phyloP scores from a whole-genome alignment of 1,139 yeast genomes.

The Tardiomyces blankii region DNA sequence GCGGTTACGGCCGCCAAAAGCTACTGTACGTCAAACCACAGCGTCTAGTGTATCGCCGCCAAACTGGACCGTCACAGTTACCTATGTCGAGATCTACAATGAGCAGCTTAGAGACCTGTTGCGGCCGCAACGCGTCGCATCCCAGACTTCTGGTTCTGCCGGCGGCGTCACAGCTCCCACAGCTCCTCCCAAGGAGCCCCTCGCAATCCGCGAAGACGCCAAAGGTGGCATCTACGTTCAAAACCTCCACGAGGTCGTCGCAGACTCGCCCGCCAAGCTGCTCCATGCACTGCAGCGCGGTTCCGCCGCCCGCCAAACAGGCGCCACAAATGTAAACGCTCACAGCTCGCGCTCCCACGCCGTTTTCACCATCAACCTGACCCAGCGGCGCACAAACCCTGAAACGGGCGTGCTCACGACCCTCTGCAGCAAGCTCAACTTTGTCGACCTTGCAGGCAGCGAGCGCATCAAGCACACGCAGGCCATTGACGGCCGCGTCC shows the following conservation, averaged over 20 bases:
- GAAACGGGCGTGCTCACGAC: conserved; percentile 15
- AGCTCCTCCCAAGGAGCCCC: not conserved
- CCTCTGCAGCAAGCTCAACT: conserved; percentile 41
- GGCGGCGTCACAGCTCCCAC: no score
- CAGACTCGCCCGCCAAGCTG: conserved; percentile 10
- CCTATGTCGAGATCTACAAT: conserved; percentile 59
- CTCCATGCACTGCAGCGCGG: conserved; percentile 14
- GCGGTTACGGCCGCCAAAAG: not conserved
- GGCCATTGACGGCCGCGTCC: conserved; percentile 64
- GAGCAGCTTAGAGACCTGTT: conserved; percentile 56
- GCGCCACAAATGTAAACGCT: conserved; percentile 19
- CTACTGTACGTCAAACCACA: not conserved
- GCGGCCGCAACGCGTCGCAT: conserved; percentile 11
- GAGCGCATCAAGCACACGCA: conserved; percentile 75
- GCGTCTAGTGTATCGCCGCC: not conserved
- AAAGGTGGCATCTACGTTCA: conserved; percentile 34
- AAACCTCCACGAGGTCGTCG: conserved; percentile 15
- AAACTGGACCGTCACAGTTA: conserved; percentile 39
- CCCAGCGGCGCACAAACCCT: conserved; percentile 9
- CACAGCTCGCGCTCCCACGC: conserved; percentile 22
- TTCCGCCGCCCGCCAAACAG: conserved; percentile 16
- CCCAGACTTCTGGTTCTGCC: no score
- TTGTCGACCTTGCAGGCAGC: conserved; percentile 86
- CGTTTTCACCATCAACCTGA: conserved; percentile 17
- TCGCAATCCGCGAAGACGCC: conserved; percentile 70